These are phyloP conservation scores for Vickermania spadyakhi DNA, from an alignment of 208 protist species.

Conservation along the genomic window DNA sequence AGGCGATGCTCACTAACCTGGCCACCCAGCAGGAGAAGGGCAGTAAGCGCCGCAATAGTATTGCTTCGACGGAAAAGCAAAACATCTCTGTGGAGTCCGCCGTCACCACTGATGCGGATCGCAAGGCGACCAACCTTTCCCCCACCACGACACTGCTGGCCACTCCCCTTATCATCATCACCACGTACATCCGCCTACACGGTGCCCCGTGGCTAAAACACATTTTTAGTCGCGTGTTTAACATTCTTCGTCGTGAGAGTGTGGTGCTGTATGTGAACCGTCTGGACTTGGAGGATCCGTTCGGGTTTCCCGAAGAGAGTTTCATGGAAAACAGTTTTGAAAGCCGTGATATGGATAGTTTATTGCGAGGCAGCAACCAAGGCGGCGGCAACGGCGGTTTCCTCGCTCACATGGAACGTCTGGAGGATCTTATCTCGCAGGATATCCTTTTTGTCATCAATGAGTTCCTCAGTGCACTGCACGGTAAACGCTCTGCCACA, in stretches of 20 bases:
- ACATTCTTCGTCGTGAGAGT: slow-evolving; percentile 64
- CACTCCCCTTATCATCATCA: slow-evolving; percentile 59
- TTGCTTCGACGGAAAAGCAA: background rate
- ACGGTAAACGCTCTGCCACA: slow-evolving; percentile 51
- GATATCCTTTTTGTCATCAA: slow-evolving; percentile 76
- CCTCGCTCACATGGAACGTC: slow-evolving; percentile 24
- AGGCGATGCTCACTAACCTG: background rate
- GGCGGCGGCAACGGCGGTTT: slow-evolving; percentile 8
- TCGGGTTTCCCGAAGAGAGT: background rate
- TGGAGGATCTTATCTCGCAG: slow-evolving; percentile 77
- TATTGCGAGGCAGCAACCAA: background rate
- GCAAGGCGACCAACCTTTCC: slow-evolving; percentile 5
- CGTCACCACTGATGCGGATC: background rate
- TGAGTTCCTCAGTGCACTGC: slow-evolving; percentile 67
- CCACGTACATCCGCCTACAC: slow-evolving; percentile 77
- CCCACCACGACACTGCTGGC: slow-evolving; percentile 28
- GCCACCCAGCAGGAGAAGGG: background rate
- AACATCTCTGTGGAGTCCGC: background rate
- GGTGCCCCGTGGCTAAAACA: slow-evolving; percentile 73
- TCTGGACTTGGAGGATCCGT: slow-evolving; percentile 39
- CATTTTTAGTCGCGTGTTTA: slow-evolving; percentile 60
- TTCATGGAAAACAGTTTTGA: background rate
- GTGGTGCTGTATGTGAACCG: slow-evolving; percentile 83
- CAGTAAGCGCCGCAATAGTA: background rate
- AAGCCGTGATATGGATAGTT: background rate